Conservation (phyloP, 2,329 filamentous ascomycete genomes). For the Botrytis paeoniae region DNA sequence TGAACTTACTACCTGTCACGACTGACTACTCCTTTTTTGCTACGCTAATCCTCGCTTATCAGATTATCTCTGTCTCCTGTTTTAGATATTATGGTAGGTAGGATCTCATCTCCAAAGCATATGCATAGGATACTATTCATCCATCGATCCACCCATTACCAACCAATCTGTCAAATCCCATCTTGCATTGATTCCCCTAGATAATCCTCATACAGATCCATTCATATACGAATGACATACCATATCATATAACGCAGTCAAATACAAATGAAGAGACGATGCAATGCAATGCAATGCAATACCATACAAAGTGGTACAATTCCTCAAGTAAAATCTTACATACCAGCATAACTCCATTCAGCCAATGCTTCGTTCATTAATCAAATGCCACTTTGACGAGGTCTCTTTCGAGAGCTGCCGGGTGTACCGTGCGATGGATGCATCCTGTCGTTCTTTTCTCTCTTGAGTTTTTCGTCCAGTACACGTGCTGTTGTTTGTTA, state of each 20-base stretch:
- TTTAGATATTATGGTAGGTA: too few species aligned
- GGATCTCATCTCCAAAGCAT: too few species aligned
- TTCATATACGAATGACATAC: not conserved
- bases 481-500: slow-evolving; percentile 51
- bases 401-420: slow-evolving; percentile 54
- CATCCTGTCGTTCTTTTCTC: slow-evolving; percentile 56
- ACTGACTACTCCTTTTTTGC: too few species aligned
- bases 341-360: not conserved
- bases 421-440: slow-evolving; percentile 43
- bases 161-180: not conserved
- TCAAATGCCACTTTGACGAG: slow-evolving; percentile 39
- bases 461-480: slow-evolving; percentile 64
- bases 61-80: not conserved
- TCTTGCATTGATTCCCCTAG: not conserved
- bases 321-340: not conserved
- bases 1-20: too few species aligned
- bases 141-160: not conserved
- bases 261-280: too few species aligned
- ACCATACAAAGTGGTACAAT: not conserved
- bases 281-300: not conserved
- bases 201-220: not conserved
- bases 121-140: not conserved
- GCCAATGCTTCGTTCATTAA: not conserved
- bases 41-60: not conserved
- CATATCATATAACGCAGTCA: too few species aligned